These are phyloP conservation scores for Asterophora lycoperdoides DNA, from an alignment of 768 basidiomycete species.

Conservation along the genomic window DNA sequence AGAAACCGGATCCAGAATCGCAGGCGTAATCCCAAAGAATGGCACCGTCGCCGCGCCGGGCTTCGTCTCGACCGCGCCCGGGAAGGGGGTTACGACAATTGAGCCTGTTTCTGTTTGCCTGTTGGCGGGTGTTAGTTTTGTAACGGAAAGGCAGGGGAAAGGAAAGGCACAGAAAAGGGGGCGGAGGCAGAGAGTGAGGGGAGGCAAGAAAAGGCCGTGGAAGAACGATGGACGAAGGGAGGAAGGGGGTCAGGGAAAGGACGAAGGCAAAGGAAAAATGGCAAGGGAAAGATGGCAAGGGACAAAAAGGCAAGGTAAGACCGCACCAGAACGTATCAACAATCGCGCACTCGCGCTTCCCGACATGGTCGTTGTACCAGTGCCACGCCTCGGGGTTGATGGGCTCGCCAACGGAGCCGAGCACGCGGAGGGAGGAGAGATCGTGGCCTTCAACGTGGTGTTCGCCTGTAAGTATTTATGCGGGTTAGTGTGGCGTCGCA, in stretches of 20 bases:
- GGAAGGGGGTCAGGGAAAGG: too few relatives aligned
- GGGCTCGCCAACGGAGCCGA: slow-evolving; percentile 95
- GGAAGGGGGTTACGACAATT: slow-evolving; percentile 92
- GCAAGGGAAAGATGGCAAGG: too few relatives aligned
- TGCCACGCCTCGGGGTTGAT: slow-evolving; percentile 99
- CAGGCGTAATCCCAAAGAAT: slow-evolving; percentile 93
- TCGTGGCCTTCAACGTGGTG: slow-evolving; percentile 84
- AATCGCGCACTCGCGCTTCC: slow-evolving; percentile 81
- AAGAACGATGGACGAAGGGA: too few relatives aligned
- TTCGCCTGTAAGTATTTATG: too few relatives aligned
- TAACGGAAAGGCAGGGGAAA: background rate
- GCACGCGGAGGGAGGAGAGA: slow-evolving; percentile 74
- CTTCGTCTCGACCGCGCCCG: slow-evolving; percentile 94
- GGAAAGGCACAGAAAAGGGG: too few relatives aligned
- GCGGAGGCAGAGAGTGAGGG: too few relatives aligned
- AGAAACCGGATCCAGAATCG: slow-evolving; percentile 78
- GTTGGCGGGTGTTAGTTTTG: too few relatives aligned
- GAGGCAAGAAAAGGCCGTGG: too few relatives aligned
- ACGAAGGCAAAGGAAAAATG: too few relatives aligned
- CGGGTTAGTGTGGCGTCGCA: too few relatives aligned
- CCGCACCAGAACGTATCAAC: slow-evolving; percentile 82
- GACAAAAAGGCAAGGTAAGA: too few relatives aligned
- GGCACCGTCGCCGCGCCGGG: slow-evolving; percentile 96
- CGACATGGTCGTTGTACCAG: slow-evolving; percentile 97
- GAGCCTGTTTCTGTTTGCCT: slow-evolving; percentile 97